These are phyloP conservation scores for Magnolia changhungtana DNA, from an alignment of 164 flowering plant genomes.

Conservation along the genomic window DNA sequence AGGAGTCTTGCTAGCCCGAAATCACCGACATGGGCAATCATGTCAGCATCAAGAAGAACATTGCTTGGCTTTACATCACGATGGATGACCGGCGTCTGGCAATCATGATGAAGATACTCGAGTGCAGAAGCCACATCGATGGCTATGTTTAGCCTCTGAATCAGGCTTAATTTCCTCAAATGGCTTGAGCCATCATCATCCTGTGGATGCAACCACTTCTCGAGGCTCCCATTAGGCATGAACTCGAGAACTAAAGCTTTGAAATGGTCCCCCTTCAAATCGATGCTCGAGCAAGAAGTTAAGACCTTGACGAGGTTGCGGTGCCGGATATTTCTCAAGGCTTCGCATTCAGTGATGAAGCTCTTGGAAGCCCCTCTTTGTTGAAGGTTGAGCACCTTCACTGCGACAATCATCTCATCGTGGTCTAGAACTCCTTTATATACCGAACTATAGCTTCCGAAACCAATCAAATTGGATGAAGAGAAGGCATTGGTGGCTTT, in stretches of 20 bases:
- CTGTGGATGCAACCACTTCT: not conserved
- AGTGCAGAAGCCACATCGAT: not conserved
- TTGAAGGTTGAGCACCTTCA: slow-evolving; percentile 3
- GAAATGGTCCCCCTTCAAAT: slow-evolving; percentile 8
- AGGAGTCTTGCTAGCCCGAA: not conserved
- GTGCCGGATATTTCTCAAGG: slow-evolving; percentile 1
- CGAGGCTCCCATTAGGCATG: slow-evolving; percentile 13
- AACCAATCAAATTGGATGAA: not conserved
- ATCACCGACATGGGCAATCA: slow-evolving; percentile 17
- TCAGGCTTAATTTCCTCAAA: not conserved
- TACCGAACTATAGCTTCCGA: not conserved
- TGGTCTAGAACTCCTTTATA: not conserved
- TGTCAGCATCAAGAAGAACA: slow-evolving; percentile 18
- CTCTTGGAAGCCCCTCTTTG: slow-evolving; percentile 1
- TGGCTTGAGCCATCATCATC: not conserved
- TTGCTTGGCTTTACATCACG: slow-evolving; percentile 18
- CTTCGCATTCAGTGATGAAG: slow-evolving; percentile 7
- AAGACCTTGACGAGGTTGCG: slow-evolving; percentile 7
- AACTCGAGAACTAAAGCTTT: slow-evolving; percentile 8
- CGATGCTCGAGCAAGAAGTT: slow-evolving; percentile 1
- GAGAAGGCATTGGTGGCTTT: not conserved
- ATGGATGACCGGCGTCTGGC: slow-evolving; percentile 15
- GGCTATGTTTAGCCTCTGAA: slow-evolving; percentile 5
- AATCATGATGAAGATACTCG: slow-evolving; percentile 11
- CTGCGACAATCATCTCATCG: not conserved